Percentiles rank a stretch among this genome's conserved stretches.
Conservation (phyloP, 371 early-diverging fungal genomes). For the Smittium mucronatum region DNA sequence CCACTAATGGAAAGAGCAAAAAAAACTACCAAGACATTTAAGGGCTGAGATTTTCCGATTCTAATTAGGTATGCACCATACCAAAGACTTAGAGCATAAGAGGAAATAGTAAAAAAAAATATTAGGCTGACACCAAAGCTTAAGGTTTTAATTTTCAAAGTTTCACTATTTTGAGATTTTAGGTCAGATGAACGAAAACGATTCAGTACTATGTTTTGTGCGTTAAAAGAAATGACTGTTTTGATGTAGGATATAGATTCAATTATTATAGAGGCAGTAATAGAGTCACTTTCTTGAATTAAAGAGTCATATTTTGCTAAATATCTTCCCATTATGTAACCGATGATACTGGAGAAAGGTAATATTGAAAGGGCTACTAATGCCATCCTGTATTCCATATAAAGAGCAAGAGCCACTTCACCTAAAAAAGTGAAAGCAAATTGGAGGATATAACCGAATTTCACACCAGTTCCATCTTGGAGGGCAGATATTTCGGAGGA, state of each 20-base stretch:
- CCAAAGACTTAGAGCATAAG: neutral
- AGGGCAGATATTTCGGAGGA: slow-evolving; percentile 65
- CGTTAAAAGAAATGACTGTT: slow-evolving; percentile 13
- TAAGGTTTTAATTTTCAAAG: neutral
- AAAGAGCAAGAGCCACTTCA: neutral
- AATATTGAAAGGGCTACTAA: neutral
- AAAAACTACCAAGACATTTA: neutral
- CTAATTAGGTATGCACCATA: neutral
- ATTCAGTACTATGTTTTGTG: slow-evolving; percentile 22
- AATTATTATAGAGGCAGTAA: neutral
- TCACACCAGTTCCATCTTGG: slow-evolving; percentile 79
- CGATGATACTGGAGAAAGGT: neutral
- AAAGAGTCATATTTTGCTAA: neutral
- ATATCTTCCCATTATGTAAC: neutral
- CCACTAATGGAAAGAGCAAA: neutral
- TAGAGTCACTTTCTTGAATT: neutral
- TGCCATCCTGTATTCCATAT: neutral
- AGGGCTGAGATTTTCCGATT: neutral
- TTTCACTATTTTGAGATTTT: neutral
- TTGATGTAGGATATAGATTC: slow-evolving; percentile 9
- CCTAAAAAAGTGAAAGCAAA: slow-evolving; percentile 47
- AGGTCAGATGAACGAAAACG: neutral
- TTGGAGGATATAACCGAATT: slow-evolving; percentile 61
- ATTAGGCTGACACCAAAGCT: neutral
- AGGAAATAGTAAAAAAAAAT: neutral